Evolutionary conservation across 441 rosid genomes (phyloP), one percentile per base, ranked within the genome.

Genomic region (Hura crepitans): DNA sequence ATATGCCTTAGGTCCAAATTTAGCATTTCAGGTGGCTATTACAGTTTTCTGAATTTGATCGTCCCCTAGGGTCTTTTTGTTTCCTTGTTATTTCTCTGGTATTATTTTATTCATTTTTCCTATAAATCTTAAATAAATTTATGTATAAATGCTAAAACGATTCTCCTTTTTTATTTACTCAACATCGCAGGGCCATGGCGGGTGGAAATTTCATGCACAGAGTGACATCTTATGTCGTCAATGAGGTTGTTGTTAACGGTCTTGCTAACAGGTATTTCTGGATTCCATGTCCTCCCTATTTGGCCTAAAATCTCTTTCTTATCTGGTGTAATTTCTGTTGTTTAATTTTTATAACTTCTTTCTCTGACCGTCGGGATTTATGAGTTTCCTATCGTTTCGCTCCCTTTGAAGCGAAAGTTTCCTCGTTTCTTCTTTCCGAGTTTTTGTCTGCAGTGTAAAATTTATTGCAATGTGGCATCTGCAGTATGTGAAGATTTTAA

Each of bases 121-220:
- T 13, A 46, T 46, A 49, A 4, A 5, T 22, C n/a, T n/a, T n/a
- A n/a, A n/a, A n/a, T n/a, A n/a, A n/a, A n/a, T 8, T 27, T 27
- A 55, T 55, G 59, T 12, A 25, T 2, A 9, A 25, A 14, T 14
- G 59, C 33, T 25, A 25, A 27, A 42, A 25, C 18, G 33, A 10
- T 55, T 25, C 14, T 25, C 33, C 14, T 0, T 25, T 25, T 25
- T 18, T 25, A 25, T 55, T 55, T 25, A 4, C 33, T 55, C 31
- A 11, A 55, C 14, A 55, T 55, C 33, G 23, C 50, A 57, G 46
- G 58, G 68, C 42, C 47, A 94, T 92, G 97, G 97, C 97, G 37
- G 97, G 92, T 28, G 99, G 97, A 58, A 90, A 90, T 77, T 92
- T 94, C 72, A 39, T 92, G 72, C 89, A 78, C 70, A 81, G 97